Conservation (phyloP, 2,329 filamentous ascomycete species). For the Chalara sp. region DNA sequence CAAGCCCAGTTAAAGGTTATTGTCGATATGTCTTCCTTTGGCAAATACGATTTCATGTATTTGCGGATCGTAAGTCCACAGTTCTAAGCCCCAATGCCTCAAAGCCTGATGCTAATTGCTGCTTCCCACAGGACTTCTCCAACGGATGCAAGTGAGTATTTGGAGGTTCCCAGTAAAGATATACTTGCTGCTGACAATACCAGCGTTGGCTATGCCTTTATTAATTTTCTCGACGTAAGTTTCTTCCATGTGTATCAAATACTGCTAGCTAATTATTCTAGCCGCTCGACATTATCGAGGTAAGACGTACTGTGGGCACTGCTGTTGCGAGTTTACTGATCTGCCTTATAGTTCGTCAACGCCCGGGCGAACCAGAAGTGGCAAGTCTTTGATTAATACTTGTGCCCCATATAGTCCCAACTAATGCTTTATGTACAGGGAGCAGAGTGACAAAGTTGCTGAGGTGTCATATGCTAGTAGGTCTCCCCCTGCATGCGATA, state of each 20-base stretch:
- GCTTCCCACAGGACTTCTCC: constrained; percentile 53
- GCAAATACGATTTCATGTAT: constrained; percentile 92
- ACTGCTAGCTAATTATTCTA: constrained; percentile 35
- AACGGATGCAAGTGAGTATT: constrained; percentile 72
- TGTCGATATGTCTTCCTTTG: constrained; percentile 70
- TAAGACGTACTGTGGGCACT: constrained; percentile 23
- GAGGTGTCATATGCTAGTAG: constrained; percentile 93
- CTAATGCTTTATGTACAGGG: constrained; percentile 56
- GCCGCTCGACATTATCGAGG: constrained; percentile 68
- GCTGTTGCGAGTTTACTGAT: constrained; percentile 18
- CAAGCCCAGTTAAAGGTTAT: constrained; percentile 71
- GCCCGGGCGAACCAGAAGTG: constrained; percentile 65
- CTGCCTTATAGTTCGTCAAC: constrained; percentile 56
- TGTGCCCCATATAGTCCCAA: too few species aligned
- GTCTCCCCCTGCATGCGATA: constrained; percentile 27
- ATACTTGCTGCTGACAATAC: constrained; percentile 28
- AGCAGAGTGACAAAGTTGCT: constrained; percentile 76
- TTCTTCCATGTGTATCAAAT: neutral
- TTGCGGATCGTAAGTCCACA: constrained; percentile 57
- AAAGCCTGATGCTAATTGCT: neutral
- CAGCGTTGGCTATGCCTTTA: constrained; percentile 94
- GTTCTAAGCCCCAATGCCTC: neutral
- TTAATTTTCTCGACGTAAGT: constrained; percentile 82
- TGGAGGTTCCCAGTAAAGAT: neutral
- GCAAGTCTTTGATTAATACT: constrained; percentile 30